Evolutionary conservation across 441 rosid genomes (phyloP).

Genomic region (Populus hybrid): DNA sequence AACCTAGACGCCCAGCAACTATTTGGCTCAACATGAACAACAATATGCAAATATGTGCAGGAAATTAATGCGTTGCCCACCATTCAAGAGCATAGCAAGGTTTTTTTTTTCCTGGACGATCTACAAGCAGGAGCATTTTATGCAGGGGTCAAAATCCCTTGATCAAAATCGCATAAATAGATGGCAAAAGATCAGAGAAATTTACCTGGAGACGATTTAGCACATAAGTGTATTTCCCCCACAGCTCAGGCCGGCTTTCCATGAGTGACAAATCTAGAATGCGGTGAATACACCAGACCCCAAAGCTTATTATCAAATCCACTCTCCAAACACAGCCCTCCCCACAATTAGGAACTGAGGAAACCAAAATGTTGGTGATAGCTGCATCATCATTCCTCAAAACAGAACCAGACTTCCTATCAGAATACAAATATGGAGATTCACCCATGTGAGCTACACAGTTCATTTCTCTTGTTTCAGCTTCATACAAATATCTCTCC

Average conservation of each 20-base stretch:
- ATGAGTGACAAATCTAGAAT: constrained; percentile 81
- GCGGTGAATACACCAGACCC: constrained; percentile 97
- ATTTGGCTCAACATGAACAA: neutral
- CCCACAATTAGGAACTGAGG: constrained; percentile 87
- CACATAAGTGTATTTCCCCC: constrained; percentile 98
- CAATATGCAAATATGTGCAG: neutral
- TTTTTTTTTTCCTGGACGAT: neutral
- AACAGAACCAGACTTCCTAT: constrained; percentile 30
- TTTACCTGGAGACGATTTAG: constrained; percentile 96
- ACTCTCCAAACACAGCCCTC: constrained; percentile 89
- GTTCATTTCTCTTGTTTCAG: constrained; percentile 63
- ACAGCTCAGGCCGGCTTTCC: constrained; percentile 98
- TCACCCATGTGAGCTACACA: constrained; percentile 45
- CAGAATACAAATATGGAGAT: constrained; percentile 33
- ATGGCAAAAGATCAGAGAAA: constrained; percentile 1
- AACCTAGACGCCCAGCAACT: neutral
- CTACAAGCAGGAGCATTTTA: neutral
- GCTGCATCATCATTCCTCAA: constrained; percentile 32
- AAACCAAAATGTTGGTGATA: constrained; percentile 32
- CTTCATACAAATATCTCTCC: constrained; percentile 72
- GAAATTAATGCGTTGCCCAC: neutral
- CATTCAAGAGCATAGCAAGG: neutral
- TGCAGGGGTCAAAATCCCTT: neutral
- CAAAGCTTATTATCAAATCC: constrained; percentile 82
- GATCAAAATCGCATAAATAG: neutral